A percentile compares a stretch with the other conserved stretches of the same genome.
Evolutionary conservation across 768 basidiomycete genomes (phyloP).

Genomic region (Lactarius hatsudake): DNA sequence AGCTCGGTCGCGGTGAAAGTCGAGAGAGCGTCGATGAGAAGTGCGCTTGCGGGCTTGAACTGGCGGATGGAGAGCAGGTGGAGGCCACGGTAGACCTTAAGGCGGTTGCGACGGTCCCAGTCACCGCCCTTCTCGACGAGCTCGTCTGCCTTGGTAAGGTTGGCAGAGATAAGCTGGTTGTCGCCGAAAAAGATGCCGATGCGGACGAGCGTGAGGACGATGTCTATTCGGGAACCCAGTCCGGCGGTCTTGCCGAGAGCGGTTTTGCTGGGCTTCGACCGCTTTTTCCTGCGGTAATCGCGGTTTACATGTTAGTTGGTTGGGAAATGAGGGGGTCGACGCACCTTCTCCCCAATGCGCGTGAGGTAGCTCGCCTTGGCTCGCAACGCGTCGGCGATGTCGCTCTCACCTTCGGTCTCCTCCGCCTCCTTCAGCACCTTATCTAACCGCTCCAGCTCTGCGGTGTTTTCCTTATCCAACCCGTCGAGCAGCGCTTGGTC

Average conservation of each 20-base stretch:
- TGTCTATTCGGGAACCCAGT: conserved; percentile 89
- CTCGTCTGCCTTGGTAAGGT: conserved; percentile 81
- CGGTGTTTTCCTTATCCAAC: conserved; percentile 68
- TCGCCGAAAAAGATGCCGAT: conserved; percentile 91
- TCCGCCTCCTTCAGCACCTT: conserved; percentile 80
- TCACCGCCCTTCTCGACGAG: conserved; percentile 93
- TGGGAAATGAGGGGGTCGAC: too few species aligned
- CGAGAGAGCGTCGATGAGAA: conserved; percentile 86
- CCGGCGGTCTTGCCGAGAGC: conserved; percentile 92
- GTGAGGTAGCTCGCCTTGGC: conserved; percentile 84
- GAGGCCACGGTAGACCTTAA: conserved; percentile 92
- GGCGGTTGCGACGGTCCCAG: conserved; percentile 94
- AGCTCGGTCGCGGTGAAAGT: conserved; percentile 95
- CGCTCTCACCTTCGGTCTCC: conserved; percentile 89
- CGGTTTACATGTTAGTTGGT: too few species aligned
- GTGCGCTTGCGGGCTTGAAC: conserved; percentile 81
- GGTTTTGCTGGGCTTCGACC: conserved; percentile 71
- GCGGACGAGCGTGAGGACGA: conserved; percentile 82
- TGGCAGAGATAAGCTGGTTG: conserved; percentile 61
- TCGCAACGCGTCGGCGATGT: conserved; percentile 85
- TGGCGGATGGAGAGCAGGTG: conserved; percentile 86
- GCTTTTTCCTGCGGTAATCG: conserved; percentile 61
- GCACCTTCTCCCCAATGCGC: conserved; percentile 78
- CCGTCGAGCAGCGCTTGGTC: conserved; percentile 52
- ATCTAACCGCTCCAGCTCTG: conserved; percentile 71